These are phyloP conservation scores for Epichloe baconii DNA, from an alignment of 2,329 filamentous ascomycete species.

Conservation along the genomic window DNA sequence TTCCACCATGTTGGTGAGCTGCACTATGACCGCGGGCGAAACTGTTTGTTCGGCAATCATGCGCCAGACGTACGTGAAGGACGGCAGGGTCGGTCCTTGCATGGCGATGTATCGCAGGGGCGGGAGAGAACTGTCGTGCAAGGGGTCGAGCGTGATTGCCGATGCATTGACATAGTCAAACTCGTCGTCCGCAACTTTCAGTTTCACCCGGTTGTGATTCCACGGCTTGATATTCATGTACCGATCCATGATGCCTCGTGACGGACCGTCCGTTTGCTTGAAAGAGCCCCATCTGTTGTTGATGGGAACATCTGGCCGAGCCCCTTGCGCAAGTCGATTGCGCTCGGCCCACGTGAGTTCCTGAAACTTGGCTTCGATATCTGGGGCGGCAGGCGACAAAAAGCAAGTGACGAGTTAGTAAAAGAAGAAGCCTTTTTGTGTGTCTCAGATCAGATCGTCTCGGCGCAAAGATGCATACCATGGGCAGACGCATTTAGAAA, in stretches of 20 bases:
- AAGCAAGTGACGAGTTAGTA: not conserved
- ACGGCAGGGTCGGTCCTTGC: slow-evolving; percentile 71
- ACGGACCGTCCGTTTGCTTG: slow-evolving; percentile 19
- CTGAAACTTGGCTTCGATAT: slow-evolving; percentile 36
- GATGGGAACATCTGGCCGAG: slow-evolving; percentile 21
- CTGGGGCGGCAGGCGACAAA: slow-evolving; percentile 16
- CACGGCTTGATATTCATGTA: slow-evolving; percentile 87
- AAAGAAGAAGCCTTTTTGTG: not conserved
- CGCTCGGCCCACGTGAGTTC: slow-evolving; percentile 42
- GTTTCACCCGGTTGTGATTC: slow-evolving; percentile 70
- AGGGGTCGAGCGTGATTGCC: slow-evolving; percentile 44
- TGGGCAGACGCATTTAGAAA: slow-evolving; percentile 25
- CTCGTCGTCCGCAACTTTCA: slow-evolving; percentile 60
- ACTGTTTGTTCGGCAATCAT: slow-evolving; percentile 75
- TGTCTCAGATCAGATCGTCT: not conserved
- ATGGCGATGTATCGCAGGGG: slow-evolving; percentile 72
- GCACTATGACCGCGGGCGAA: slow-evolving; percentile 72
- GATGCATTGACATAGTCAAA: slow-evolving; percentile 78
- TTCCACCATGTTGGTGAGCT: slow-evolving; percentile 86
- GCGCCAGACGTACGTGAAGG: slow-evolving; percentile 77
- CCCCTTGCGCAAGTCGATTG: slow-evolving; percentile 28
- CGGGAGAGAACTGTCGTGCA: slow-evolving; percentile 23
- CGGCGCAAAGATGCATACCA: slow-evolving; percentile 14
- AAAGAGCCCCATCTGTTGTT: slow-evolving; percentile 24
- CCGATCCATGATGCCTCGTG: slow-evolving; percentile 48